These are phyloP conservation scores for Gonium pectorale DNA, from an alignment of 139 green algal species.

Conservation along the genomic window DNA sequence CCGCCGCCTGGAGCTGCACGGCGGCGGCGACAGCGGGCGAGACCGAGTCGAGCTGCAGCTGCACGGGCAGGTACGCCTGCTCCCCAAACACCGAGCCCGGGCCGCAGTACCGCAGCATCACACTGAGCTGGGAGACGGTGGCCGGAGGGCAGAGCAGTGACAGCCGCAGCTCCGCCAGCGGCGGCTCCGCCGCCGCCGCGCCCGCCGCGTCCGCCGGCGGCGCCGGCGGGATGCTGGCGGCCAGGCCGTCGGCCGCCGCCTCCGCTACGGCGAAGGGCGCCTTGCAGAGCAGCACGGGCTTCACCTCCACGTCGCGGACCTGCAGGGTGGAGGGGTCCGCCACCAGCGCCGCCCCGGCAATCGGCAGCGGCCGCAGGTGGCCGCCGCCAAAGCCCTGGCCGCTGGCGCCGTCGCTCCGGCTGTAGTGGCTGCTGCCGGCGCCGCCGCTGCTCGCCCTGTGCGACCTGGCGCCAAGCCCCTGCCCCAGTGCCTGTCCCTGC, in stretches of 20 bases:
- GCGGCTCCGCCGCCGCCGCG: neutral
- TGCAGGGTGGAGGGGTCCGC: slow-evolving; percentile 1
- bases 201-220: neutral
- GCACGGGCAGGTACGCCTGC: slow-evolving; percentile 43
- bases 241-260: neutral
- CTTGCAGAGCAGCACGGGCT: slow-evolving; percentile 38
- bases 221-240: slow-evolving; percentile 1
- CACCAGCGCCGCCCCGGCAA: slow-evolving; percentile 17
- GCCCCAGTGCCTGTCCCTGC: too few relatives aligned
- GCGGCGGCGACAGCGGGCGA: slow-evolving; percentile 37
- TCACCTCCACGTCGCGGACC: slow-evolving; percentile 14
- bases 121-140: slow-evolving; percentile 18
- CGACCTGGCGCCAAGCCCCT: too few relatives aligned
- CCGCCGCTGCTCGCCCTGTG: neutral
- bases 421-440: neutral
- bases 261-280: neutral
- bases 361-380: too few relatives aligned
- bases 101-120: slow-evolving; percentile 43
- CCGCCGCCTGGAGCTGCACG: slow-evolving; percentile 30
- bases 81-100: slow-evolving; percentile 24
- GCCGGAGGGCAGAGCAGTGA: slow-evolving; percentile 17
- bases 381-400: too few relatives aligned
- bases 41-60: slow-evolving; percentile 31
- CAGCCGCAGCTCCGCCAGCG: neutral
- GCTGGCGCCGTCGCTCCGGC: too few relatives aligned